A percentile compares a stretch with the other conserved stretches of the same genome.
Conservation (phyloP, 2,329 filamentous ascomycete genomes). For the Chrysoporthe deuterocubensis region DNA sequence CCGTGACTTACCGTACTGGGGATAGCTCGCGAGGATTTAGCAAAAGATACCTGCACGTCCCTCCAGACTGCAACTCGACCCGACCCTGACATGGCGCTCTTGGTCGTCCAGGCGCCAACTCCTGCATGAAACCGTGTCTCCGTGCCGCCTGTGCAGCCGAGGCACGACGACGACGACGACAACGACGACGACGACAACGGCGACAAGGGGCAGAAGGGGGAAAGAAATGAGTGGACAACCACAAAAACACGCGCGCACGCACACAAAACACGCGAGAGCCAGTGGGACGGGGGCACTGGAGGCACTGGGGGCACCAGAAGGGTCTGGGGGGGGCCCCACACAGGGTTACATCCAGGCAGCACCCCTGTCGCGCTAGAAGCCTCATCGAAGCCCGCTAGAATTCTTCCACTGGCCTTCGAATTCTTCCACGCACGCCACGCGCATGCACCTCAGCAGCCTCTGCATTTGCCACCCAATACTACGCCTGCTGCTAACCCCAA, state of each 20-base stretch:
- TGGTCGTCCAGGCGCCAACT: neutral
- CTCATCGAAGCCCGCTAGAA: conserved; percentile 24
- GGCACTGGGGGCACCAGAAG: too few relatives aligned
- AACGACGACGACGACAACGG: neutral
- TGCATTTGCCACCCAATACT: conserved; percentile 6
- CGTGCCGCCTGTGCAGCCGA: neutral
- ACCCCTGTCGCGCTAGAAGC: conserved; percentile 18
- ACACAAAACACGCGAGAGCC: neutral
- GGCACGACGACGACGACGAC: neutral
- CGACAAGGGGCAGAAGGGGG: neutral
- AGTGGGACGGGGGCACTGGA: neutral
- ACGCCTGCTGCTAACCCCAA: neutral
- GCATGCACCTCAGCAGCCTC: neutral
- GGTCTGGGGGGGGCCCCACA: too few relatives aligned
- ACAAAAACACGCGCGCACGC: neutral
- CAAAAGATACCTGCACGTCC: neutral
- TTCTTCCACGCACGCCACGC: conserved; percentile 7
- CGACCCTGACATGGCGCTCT: neutral
- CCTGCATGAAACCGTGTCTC: neutral
- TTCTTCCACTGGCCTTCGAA: conserved; percentile 11
- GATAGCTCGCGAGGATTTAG: too few relatives aligned
- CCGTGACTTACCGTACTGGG: neutral
- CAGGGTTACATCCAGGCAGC: too few relatives aligned
- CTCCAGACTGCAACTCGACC: neutral
- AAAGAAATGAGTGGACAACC: neutral